Evolutionary conservation across 345 rosid genomes (phyloP), one percentile per base, ranked within the genome.

Genomic region (Arabidopsis arenosa): DNA sequence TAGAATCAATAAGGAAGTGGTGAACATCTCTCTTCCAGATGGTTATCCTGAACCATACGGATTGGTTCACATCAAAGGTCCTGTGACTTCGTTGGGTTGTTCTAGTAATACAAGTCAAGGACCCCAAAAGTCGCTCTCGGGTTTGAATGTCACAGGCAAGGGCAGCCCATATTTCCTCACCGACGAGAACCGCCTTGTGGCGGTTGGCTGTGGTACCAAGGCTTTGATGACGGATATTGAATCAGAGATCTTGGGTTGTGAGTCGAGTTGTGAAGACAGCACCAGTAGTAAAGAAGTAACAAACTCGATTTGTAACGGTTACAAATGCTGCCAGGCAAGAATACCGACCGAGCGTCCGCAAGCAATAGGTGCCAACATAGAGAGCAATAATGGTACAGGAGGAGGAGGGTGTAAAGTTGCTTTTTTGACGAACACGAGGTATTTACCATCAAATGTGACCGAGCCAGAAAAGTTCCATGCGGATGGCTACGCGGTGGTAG

Each of bases 271-370:
- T 11, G 59, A 75, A 23, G 64, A 23, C 2, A 68, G 10, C 6
- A 53, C 26, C 10, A 23, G 12, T 14, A 9, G 7, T 26, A 26
- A 68, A n/a, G 39, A 59, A 17, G 56, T 77, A 2, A 66, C 52
- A 5, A 54, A 43, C 40, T 21, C 18, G 8, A 17, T 63, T 0
- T 84, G 85, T 52, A 12, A 61, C 14, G 85, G 85, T 4, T 63
- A 78, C 26, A 81, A 85, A 4, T 86, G 87, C 23, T 83, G 89
- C 56, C 80, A 86, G 28, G 63, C 73, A 0, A 1, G 77, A 1
- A 68, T 83, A 51, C 79, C 82, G 15, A 11, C 14, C 23, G 41
- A 57, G 23, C 30, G 9, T 59, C 83, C 60, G 0, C 63, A 53
- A 13, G 54, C 32, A 5, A 3, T 65, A 9, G 28, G 71, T 64